These are phyloP conservation scores for Diplogelasinospora grovesii DNA, from an alignment of 495 filamentous ascomycete species.

Conservation along the genomic window DNA sequence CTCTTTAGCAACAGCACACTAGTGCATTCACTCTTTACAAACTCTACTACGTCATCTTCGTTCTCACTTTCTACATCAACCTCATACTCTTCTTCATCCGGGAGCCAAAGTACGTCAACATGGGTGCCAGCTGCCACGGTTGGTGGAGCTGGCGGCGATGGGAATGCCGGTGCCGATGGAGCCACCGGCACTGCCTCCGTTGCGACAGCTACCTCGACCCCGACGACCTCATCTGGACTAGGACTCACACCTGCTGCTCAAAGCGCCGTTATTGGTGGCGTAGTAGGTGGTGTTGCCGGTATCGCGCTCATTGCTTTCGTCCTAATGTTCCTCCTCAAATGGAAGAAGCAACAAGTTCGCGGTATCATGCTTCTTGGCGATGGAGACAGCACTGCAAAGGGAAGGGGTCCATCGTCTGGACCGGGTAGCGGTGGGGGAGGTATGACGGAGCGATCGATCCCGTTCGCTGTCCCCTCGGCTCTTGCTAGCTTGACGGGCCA, in stretches of 20 bases:
- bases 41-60: constrained; percentile 22
- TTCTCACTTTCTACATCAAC: constrained; percentile 18
- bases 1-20: constrained; percentile 35
- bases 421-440: constrained; percentile 15
- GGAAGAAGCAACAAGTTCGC: constrained; percentile 41
- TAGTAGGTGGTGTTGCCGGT: constrained; percentile 60
- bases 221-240: constrained; percentile 4
- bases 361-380: constrained; percentile 26
- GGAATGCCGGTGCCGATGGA: constrained; percentile 1
- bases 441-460: constrained; percentile 48
- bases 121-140: constrained; percentile 7
- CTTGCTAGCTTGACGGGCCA: constrained; percentile 41
- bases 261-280: constrained; percentile 52
- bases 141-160: constrained; percentile 7
- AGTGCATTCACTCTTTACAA: constrained; percentile 22
- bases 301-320: constrained; percentile 51
- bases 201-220: background rate
- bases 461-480: constrained; percentile 51
- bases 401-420: constrained; percentile 10
- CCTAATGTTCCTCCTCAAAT: constrained; percentile 49
- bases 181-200: constrained; percentile 3
- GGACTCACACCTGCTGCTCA: constrained; percentile 25
- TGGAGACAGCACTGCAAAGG: constrained; percentile 12
- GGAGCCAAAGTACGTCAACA: constrained; percentile 11
- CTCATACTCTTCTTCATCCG: constrained; percentile 14